Evolutionary conservation across 2,329 filamentous ascomycete genomes (phyloP).

Genomic region (Rhinocladiella similis): DNA sequence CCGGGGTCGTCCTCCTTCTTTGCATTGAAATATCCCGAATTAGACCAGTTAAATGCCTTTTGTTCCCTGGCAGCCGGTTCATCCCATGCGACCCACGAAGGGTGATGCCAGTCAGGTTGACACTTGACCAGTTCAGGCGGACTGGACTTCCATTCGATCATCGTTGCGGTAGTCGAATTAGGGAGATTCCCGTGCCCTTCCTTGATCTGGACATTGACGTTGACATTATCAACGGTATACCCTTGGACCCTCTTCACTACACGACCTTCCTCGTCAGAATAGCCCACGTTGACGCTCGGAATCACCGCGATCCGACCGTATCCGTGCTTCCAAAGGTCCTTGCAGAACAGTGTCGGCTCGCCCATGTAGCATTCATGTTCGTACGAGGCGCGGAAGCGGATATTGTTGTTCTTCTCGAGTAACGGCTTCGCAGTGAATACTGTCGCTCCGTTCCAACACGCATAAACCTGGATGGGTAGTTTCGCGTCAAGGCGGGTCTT

Average conservation of each 20-base stretch:
- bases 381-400: constrained; percentile 48
- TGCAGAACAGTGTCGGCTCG: constrained; percentile 58
- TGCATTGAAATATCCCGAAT: constrained; percentile 16
- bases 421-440: constrained; percentile 52
- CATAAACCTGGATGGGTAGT: constrained; percentile 59
- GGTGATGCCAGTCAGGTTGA: constrained; percentile 14
- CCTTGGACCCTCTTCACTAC: constrained; percentile 54
- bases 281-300: constrained; percentile 58
- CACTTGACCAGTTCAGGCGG: constrained; percentile 30
- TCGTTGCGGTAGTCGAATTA: constrained; percentile 4
- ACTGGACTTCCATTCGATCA: constrained; percentile 26
- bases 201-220: constrained; percentile 16
- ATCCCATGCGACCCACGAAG: constrained; percentile 17
- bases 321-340: constrained; percentile 56
- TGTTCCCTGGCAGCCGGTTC: constrained; percentile 4
- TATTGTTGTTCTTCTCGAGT: constrained; percentile 36
- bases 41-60: constrained; percentile 10
- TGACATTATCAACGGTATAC: constrained; percentile 37
- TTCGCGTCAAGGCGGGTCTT: constrained; percentile 35
- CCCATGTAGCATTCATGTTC: constrained; percentile 53
- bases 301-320: constrained; percentile 57
- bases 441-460: constrained; percentile 62
- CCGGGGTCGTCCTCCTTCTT: neutral
- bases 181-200: too few relatives aligned
- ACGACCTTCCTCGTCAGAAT: constrained; percentile 47